Percentiles rank a stretch among this genome's conserved stretches.
phyloP scores from a whole-genome alignment of 345 rosid species.

The Gossypium raimondii region DNA sequence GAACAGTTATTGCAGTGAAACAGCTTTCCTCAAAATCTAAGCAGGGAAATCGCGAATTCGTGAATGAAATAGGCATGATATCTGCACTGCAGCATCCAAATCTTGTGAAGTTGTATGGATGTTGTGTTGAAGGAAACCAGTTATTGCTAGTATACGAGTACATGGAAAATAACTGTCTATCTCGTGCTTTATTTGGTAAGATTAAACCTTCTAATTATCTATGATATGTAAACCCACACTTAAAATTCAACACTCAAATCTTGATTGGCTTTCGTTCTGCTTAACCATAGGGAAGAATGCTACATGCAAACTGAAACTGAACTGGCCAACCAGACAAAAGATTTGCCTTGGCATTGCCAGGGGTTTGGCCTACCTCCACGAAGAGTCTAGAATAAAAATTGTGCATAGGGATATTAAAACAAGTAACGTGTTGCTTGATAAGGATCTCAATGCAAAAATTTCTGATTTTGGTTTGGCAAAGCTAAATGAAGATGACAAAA shows the following conservation, averaged over 20 bases:
- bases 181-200: conserved; percentile 64
- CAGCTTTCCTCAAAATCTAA: conserved; percentile 66
- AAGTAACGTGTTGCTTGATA: conserved; percentile 83
- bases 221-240: neutral
- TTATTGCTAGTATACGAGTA: conserved; percentile 65
- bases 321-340: conserved; percentile 69
- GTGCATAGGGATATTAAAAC: conserved; percentile 95
- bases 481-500: conserved; percentile 71
- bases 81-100: conserved; percentile 78
- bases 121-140: conserved; percentile 75
- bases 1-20: conserved; percentile 67
- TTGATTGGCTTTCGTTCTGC: neutral
- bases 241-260: neutral
- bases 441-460: conserved; percentile 75
- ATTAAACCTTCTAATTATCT: neutral
- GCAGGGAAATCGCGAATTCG: conserved; percentile 75
- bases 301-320: conserved; percentile 44
- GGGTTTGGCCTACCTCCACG: conserved; percentile 80
- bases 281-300: conserved; percentile 45
- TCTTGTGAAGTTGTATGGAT: conserved; percentile 69
- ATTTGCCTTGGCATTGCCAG: conserved; percentile 70
- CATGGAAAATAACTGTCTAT: conserved; percentile 68
- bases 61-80: conserved; percentile 74
- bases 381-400: conserved; percentile 74
- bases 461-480: conserved; percentile 93